Base-by-base conservation (phyloP, 2,329 filamentous ascomycete species). In the Thermomyces lanuginosus region DNA sequence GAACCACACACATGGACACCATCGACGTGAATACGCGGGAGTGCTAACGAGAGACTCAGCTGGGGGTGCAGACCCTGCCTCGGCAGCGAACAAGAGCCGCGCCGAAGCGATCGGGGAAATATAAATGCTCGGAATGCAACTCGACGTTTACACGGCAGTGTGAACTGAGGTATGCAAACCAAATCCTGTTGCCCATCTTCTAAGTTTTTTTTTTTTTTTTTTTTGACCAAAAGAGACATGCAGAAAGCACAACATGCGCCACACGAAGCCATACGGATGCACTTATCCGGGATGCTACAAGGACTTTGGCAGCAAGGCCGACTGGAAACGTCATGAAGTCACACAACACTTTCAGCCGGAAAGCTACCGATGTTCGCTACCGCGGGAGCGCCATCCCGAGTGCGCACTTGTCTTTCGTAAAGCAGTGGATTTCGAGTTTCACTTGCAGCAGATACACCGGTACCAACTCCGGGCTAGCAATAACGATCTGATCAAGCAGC, bases 271-370 rank as follows among this genome's bases (percentile, higher is more conserved):
- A 0, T 92, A 86, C 36, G 73, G 72, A 8, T 93, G 84, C 49
- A 92, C 82, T 0, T 78, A 73, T 36, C 51, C 60, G 6, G 52
- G 56, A 16, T 92, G 84, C 43, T 49, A 54, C 25, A 83, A 81
- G 43, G 60, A 47, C 0, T 92, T 92, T 39, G 84, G 84, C n/a
- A 84, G 78, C 49, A 92, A 92, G 46, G 84, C 82, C 32, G 84
- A 93, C 50, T 93, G 72, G 84, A 92, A 91, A 46, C 71, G 84
- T 1, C 84, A 93, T 43, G 86, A 93, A 44, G 76, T 72, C 37
- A 72, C 68, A 9, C 77, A 86, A 42, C 83, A 92, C 46, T 71
- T 68, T 34, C 69, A 76, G 32, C 49, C 67, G 4, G 75, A 83
- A 42, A 63, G 64, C 24, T 92, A 78, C 72, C 69, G 67, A 16